These are phyloP conservation scores for Phaeosphaeriaceae sp. DNA, from an alignment of 2,329 filamentous ascomycete species.

Conservation along the genomic window DNA sequence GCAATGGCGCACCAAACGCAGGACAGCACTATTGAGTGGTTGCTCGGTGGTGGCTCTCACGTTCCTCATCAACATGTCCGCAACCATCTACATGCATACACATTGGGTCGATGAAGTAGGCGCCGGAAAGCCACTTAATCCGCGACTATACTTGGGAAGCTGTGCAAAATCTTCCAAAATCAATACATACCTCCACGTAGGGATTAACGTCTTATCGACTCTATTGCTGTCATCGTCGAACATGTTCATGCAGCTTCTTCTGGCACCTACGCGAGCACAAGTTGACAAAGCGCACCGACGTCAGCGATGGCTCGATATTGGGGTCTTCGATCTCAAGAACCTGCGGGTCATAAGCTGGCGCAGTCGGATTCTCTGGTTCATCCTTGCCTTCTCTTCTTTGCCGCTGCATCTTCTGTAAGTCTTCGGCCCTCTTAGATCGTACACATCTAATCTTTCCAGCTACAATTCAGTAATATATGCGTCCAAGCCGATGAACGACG, in stretches of 20 bases:
- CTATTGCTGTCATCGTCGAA: not conserved
- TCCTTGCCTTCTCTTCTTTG: not conserved
- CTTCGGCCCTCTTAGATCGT: not conserved
- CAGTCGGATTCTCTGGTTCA: not conserved
- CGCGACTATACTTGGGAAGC: not conserved
- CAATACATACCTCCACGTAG: not conserved
- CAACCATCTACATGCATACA: not conserved
- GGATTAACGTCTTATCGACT: not conserved
- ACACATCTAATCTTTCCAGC: not conserved
- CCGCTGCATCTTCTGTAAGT: slow-evolving; percentile 1
- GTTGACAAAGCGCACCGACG: not conserved
- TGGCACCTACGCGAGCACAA: not conserved
- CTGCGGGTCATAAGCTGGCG: not conserved
- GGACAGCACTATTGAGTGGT: not conserved
- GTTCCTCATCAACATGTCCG: not conserved
- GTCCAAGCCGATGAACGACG: not conserved
- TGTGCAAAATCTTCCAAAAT: not conserved
- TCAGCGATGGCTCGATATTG: not conserved
- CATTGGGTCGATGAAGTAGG: not conserved
- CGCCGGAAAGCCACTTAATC: not conserved
- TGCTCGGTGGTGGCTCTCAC: not conserved
- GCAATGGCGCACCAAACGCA: not conserved
- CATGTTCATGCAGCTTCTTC: slow-evolving; percentile 1
- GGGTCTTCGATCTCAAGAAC: not conserved
- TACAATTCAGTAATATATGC: not conserved